Evolutionary conservation across 352 stramenopile species (phyloP).

Genomic region (Peronospora belbahrii): DNA sequence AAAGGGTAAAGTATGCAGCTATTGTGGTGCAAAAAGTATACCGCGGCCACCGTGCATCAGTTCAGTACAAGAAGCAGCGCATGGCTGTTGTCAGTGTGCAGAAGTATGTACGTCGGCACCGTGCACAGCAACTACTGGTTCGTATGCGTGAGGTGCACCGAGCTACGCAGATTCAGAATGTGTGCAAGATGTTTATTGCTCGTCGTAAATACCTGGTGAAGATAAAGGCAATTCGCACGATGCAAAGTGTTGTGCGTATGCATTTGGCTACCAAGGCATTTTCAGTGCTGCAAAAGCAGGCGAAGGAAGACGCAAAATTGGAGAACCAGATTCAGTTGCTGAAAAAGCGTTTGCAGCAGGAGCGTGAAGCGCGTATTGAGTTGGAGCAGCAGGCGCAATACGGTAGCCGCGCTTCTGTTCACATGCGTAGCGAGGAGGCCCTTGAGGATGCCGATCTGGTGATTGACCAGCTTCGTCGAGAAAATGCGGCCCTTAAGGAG

Average conservation of each 20-base stretch:
- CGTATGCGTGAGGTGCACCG: constrained; percentile 55
- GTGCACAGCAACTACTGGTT: constrained; percentile 51
- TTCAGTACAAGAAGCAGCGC: constrained; percentile 59
- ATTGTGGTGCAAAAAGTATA: constrained; percentile 55
- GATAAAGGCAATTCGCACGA: constrained; percentile 56
- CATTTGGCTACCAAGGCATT: constrained; percentile 72
- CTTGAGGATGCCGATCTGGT: constrained; percentile 73
- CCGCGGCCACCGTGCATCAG: constrained; percentile 35
- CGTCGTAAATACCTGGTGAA: constrained; percentile 57
- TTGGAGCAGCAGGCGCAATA: constrained; percentile 63
- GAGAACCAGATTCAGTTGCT: constrained; percentile 92
- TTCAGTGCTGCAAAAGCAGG: constrained; percentile 71
- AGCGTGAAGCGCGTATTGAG: constrained; percentile 79
- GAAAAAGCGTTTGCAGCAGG: constrained; percentile 88
- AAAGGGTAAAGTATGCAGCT: constrained; percentile 41
- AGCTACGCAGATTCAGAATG: constrained; percentile 76
- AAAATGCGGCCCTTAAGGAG: constrained; percentile 81
- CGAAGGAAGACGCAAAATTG: constrained; percentile 92
- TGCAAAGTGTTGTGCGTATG: constrained; percentile 81
- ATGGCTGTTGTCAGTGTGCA: constrained; percentile 54
- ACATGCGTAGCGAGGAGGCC: constrained; percentile 73
- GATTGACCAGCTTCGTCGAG: constrained; percentile 76
- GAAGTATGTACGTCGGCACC: constrained; percentile 50
- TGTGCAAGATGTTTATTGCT: constrained; percentile 77
- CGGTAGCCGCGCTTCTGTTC: constrained; percentile 58